These are phyloP conservation scores for Juglanconis oblonga DNA, from an alignment of 2,329 filamentous ascomycete species.

Conservation along the genomic window DNA sequence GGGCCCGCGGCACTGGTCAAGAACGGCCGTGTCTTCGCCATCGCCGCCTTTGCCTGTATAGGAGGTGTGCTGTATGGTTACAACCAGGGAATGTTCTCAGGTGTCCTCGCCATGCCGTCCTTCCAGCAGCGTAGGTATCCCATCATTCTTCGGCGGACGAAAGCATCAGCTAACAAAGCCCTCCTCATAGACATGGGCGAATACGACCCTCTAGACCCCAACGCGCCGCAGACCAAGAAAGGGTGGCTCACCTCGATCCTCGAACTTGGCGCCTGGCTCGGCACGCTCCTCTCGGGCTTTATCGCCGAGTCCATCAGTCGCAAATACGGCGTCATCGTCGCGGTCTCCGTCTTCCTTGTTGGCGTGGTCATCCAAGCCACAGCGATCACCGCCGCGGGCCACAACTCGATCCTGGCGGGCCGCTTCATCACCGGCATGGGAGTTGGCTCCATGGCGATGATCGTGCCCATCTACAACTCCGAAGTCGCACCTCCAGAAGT, in stretches of 20 bases:
- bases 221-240: conserved; percentile 50
- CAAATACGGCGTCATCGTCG: conserved; percentile 67
- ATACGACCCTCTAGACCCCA: conserved; percentile 43
- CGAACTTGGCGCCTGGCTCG: conserved; percentile 76
- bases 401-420: conserved; percentile 24
- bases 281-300: conserved; percentile 66
- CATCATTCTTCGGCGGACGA: too few relatives aligned
- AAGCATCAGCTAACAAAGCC: not conserved
- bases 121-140: conserved; percentile 46
- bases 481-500: conserved; percentile 48
- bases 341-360: conserved; percentile 64
- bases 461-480: conserved; percentile 47
- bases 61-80: conserved; percentile 66
- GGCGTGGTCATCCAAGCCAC: conserved; percentile 68
- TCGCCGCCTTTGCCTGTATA: conserved; percentile 61
- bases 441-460: conserved; percentile 66
- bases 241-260: conserved; percentile 66
- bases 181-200: conserved; percentile 50
- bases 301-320: conserved; percentile 68
- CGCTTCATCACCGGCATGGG: conserved; percentile 55
- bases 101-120: conserved; percentile 57
- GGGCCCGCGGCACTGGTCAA: conserved; percentile 53
- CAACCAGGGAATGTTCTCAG: conserved; percentile 76
- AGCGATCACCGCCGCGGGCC: conserved; percentile 52
- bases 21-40: conserved; percentile 59